Conservation (phyloP, 2,329 filamentous ascomycete genomes). For the Parastagonospora avenae region DNA sequence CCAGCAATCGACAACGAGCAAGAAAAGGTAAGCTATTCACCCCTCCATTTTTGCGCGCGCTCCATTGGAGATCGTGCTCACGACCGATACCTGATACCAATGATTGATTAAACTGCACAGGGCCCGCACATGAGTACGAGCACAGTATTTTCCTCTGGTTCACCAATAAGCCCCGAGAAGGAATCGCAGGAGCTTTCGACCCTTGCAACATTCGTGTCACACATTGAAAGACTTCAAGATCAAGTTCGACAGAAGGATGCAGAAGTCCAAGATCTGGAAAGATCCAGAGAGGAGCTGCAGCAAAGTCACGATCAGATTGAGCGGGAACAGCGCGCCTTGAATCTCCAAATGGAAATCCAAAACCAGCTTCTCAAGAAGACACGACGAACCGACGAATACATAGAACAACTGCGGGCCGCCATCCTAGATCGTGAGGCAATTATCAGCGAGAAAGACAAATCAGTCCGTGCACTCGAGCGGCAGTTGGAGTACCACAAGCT, state of each 20-base stretch:
- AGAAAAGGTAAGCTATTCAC: slow-evolving; percentile 1
- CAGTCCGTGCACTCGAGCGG: slow-evolving; percentile 33
- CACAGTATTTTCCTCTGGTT: slow-evolving; percentile 34
- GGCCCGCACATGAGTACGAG: slow-evolving; percentile 32
- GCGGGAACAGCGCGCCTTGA: slow-evolving; percentile 27
- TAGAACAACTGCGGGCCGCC: slow-evolving; percentile 35
- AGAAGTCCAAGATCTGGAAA: slow-evolving; percentile 28
- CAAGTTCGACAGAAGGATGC: slow-evolving; percentile 39
- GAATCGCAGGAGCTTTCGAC: slow-evolving; percentile 29
- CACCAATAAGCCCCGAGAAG: slow-evolving; percentile 16
- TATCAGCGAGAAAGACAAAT: slow-evolving; percentile 40
- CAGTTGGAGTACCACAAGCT: slow-evolving; percentile 49
- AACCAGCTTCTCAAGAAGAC: slow-evolving; percentile 32
- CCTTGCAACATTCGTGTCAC: slow-evolving; percentile 29
- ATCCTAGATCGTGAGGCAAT: slow-evolving; percentile 38
- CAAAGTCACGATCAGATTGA: slow-evolving; percentile 25
- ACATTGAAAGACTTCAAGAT: slow-evolving; percentile 41
- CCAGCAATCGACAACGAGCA: neutral
- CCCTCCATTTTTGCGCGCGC: neutral
- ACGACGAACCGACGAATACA: slow-evolving; percentile 30
- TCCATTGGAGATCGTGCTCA: neutral
- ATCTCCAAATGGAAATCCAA: slow-evolving; percentile 36
- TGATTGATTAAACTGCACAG: slow-evolving; percentile 1
- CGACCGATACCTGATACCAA: neutral
- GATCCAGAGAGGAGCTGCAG: slow-evolving; percentile 22